Evolutionary conservation across 1,284 basidiomycete genomes (phyloP), one percentile per base, ranked within the genome.

Genomic region (Heterobasidion parviporum): DNA sequence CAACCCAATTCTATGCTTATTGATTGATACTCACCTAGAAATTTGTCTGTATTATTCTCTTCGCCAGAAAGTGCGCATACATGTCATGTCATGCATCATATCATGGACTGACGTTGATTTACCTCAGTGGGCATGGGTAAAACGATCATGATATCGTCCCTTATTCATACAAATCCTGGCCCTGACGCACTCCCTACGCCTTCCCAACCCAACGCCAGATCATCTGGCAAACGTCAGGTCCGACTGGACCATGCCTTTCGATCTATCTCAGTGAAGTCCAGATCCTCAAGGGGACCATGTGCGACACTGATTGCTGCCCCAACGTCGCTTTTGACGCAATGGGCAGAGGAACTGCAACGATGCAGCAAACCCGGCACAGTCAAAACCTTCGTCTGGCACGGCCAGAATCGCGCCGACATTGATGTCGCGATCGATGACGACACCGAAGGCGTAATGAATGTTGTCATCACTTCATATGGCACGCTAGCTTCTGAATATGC

Each of bases 231-330:
- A 6, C 78, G 80, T 36, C 87, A 89, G 65, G 65, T 87, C 35
- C 82, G 77, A 56, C 73, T 89, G 14, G 80, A 85, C 63, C 77
- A 65, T 52, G 79, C 80, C 1, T 87, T 89, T 68, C 76, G 1
- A 26, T 26, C 26, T 26, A 26, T 26, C 26, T 26, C 26, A 26
- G 26, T 26, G 26, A 26, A 26, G 26, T 26, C 26, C 5, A 1
- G 26, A 4, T 26, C 26, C 26, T 26, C 26, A 26, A 26, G 34
- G 20, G 54, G 56, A 4, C 56, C 55, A 10, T 10, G 72, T 4
- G 90, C 92, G 0, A 98, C 95, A 1, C 74, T 99, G 0, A 91
- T 99, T 47, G 87, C 99, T 16, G 94, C 93, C 15, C 96, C 96
- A 0, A 93, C 97, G 18, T 94, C 92, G 12, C 74, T 99, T 15